Evolutionary conservation across 768 basidiomycete genomes (phyloP), one percentile per base, ranked within the genome.

Genomic region (Boletales sp.): DNA sequence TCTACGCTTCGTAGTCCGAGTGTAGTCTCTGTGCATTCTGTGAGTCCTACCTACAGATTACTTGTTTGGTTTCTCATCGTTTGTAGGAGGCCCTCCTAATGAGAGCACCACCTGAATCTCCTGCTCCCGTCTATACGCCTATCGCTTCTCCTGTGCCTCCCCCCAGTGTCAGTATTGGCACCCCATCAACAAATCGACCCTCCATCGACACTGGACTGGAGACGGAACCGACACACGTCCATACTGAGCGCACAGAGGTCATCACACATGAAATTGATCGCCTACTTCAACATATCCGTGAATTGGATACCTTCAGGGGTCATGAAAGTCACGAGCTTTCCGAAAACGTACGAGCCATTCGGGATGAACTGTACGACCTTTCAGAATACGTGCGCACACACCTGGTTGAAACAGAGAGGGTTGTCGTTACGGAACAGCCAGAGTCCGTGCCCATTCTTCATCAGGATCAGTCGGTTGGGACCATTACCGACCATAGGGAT

Each of bases 291-390:
- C 72, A 75, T 47, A 65, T 84, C 10, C 81, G 87, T 45, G 83
- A 88, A 46, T 60, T 91, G 12, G 82, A 91, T 57, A 71, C 77
- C 31, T 70, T 74, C 15, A 72, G 87, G 46, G 83, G 81, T 0
- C 73, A 79, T 3, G 87, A 94, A 56, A 79, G 75, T 30, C 73
- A 79, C 25, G 83, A 84, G 14, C 62, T 94, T 8, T 74, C 77
- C 1, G 81, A 80, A 41, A 83, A 87, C 60, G 74, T 95, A 5
- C 78, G 79, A 45, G 78, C 82, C 0, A 80, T 96, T 35, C 79
- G 86, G 50, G 74, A 84, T 34, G 83, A 88, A 55, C 70, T 95
- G 3, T 74, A 74, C 12, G 80, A 83, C 40, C 72, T 94, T 11
- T 78, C 82, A 0, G 71, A 80, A 28, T 78, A 74, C 53, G 65